Evolutionary conservation across 2,329 filamentous ascomycete species (phyloP), one percentile per base, ranked within the genome.

Genomic region (Talaromyces sp.): DNA sequence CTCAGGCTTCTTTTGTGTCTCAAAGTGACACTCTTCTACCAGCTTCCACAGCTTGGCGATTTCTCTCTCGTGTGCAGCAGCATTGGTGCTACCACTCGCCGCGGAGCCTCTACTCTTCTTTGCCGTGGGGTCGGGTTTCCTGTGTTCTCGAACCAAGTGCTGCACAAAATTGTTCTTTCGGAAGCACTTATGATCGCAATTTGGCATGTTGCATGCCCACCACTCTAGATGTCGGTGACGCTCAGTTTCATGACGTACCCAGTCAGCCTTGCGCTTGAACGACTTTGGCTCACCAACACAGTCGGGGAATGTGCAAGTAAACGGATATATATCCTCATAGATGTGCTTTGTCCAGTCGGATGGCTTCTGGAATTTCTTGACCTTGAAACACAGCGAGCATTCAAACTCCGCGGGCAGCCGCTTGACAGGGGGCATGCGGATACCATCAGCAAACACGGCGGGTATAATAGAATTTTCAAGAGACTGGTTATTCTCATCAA

Each of bases 301-400:
- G 60, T 87, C 84, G 2, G 90, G 87, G 81, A 94, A 97, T 0
- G 93, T 97, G 78, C 93, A 97, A 3, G 92, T 96, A 70, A 97
- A 97, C 0, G 93, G 93, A 74, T 95, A 91, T 0, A 97, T 87
- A 74, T 97, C 93, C 77, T 97, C 93, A 71, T 96, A 92, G 0
- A 97, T 91, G 73, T 97, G 93, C 75, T 97, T 97, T 1, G 93
- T 96, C 93, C 93, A 97, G 77, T 97, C 93, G 0, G 93, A 97
- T 16, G 93, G 93, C 76, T 97, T 97, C 71, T 89, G 87, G 71
- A 95, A 93, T 71, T 88, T 92, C 82, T 95, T 96, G 61, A 88
- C 85, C 70, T 89, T 87, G 80, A 92, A 97, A 79, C 93, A 97
- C 24, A 97, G 81, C 43, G 90, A 89, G 70, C 93, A 97, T 79